A percentile compares a stretch with the other conserved stretches of the same genome.
These are phyloP conservation scores for Torulaspora maleeae DNA, from an alignment of 805 yeast species.

Conservation along the genomic window DNA sequence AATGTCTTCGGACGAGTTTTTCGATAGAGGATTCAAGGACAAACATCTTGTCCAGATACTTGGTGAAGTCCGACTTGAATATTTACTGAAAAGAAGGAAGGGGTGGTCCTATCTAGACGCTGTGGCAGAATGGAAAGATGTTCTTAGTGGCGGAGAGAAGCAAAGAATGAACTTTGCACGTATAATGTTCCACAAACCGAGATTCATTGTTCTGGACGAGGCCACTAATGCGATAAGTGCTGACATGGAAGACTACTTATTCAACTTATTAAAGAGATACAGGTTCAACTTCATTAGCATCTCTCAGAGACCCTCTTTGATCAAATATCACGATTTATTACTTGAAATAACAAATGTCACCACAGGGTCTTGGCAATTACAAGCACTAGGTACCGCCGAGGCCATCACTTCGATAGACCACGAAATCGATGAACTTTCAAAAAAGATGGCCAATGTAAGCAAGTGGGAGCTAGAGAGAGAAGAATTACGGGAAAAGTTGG, in stretches of 20 bases:
- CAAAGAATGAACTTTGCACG: slow-evolving; percentile 88
- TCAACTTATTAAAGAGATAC: slow-evolving; percentile 65
- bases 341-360: slow-evolving; percentile 60
- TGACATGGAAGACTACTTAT: slow-evolving; percentile 83
- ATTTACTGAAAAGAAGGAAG: slow-evolving; percentile 61
- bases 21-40: slow-evolving; percentile 66
- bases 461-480: slow-evolving; percentile 55
- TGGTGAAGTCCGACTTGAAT: slow-evolving; percentile 73
- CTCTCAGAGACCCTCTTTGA: slow-evolving; percentile 75
- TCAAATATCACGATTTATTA: slow-evolving; percentile 77
- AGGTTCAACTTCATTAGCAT: slow-evolving; percentile 76
- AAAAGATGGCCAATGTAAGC: slow-evolving; percentile 54
- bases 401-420: slow-evolving; percentile 65
- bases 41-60: slow-evolving; percentile 61
- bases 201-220: slow-evolving; percentile 81
- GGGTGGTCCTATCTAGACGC: slow-evolving; percentile 45
- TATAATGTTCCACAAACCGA: slow-evolving; percentile 71
- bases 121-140: slow-evolving; percentile 74
- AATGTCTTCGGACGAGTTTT: slow-evolving; percentile 68
- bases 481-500: slow-evolving; percentile 45
- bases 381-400: slow-evolving; percentile 60
- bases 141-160: slow-evolving; percentile 94
- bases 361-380: slow-evolving; percentile 55
- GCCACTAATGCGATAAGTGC: slow-evolving; percentile 90
- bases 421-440: slow-evolving; percentile 65